phyloP scores from a whole-genome alignment of 495 filamentous ascomycete species.

The Pseudevernia furfuracea region DNA sequence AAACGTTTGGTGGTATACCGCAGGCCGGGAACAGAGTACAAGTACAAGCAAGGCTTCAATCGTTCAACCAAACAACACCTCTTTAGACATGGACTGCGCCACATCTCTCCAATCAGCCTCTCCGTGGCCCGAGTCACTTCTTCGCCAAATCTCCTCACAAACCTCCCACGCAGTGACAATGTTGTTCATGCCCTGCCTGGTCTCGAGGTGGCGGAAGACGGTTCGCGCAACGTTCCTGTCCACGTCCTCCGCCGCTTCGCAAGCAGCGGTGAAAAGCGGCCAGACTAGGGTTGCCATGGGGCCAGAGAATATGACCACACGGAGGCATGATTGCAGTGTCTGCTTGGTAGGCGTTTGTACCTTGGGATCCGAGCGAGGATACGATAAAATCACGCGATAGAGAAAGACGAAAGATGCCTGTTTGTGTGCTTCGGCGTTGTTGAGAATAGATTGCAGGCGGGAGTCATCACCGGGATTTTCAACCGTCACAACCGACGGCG shows the following conservation, averaged over 20 bases:
- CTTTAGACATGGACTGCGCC: constrained; percentile 44
- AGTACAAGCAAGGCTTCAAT: neutral
- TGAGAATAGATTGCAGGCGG: constrained; percentile 37
- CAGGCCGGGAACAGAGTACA: neutral
- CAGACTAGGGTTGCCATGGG: constrained; percentile 55
- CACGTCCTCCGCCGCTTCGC: constrained; percentile 42
- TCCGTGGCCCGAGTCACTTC: constrained; percentile 36
- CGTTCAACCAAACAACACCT: constrained; percentile 47
- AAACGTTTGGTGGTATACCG: constrained; percentile 11
- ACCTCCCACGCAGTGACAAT: constrained; percentile 51
- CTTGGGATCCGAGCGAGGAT: constrained; percentile 35
- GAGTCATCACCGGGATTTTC: constrained; percentile 29
- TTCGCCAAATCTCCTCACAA: constrained; percentile 49
- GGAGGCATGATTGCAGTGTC: constrained; percentile 44
- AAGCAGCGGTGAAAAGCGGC: constrained; percentile 53
- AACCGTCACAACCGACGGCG: constrained; percentile 26
- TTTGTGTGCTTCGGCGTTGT: constrained; percentile 56
- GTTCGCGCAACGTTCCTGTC: constrained; percentile 37
- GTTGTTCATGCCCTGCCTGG: constrained; percentile 54
- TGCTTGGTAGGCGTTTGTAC: constrained; percentile 46
- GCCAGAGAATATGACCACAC: constrained; percentile 43
- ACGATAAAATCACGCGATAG: constrained; percentile 46
- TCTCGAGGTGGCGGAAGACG: constrained; percentile 43
- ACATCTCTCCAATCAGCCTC: constrained; percentile 41
- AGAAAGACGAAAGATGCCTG: constrained; percentile 55